A percentile compares a stretch with the other conserved stretches of the same genome.
These are phyloP conservation scores for Microthyrium microscopicum DNA, from an alignment of 2,329 filamentous ascomycete species.

Conservation along the genomic window DNA sequence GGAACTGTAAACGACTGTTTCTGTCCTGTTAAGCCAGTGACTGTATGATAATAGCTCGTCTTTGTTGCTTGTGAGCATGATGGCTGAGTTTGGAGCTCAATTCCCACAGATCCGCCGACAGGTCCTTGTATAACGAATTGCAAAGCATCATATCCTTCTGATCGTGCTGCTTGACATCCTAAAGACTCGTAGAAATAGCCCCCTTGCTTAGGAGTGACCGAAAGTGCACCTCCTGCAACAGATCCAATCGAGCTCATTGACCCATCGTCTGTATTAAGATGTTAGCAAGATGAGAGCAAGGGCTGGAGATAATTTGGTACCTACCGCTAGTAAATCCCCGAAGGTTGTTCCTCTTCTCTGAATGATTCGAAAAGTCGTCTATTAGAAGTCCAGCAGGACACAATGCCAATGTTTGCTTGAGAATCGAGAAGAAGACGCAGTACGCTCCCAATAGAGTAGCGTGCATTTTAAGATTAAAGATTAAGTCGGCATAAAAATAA, in stretches of 20 bases:
- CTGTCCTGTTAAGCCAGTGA: conserved; percentile 32
- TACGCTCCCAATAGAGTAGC: too few relatives aligned
- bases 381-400: conserved; percentile 18
- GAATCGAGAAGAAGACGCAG: too few relatives aligned
- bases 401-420: too few relatives aligned
- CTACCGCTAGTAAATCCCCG: conserved; percentile 21
- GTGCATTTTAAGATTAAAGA: too few relatives aligned
- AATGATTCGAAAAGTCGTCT: conserved; percentile 22
- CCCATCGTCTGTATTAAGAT: too few relatives aligned
- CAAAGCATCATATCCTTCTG: conserved; percentile 30
- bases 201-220: conserved; percentile 30
- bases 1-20: conserved; percentile 35
- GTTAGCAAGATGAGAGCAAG: too few relatives aligned
- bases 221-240: conserved; percentile 27
- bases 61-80: conserved; percentile 26
- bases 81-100: conserved; percentile 33
- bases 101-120: conserved; percentile 21
- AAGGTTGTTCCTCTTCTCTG: conserved; percentile 20
- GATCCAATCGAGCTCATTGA: too few relatives aligned
- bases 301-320: neutral
- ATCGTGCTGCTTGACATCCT: conserved; percentile 28
- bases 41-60: conserved; percentile 27
- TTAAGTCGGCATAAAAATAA: too few relatives aligned
- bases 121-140: conserved; percentile 32
- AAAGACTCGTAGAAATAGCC: conserved; percentile 41